Evolutionary conservation across 148 eudicot species (phyloP).

Genomic region (Euryodendron excelsum): DNA sequence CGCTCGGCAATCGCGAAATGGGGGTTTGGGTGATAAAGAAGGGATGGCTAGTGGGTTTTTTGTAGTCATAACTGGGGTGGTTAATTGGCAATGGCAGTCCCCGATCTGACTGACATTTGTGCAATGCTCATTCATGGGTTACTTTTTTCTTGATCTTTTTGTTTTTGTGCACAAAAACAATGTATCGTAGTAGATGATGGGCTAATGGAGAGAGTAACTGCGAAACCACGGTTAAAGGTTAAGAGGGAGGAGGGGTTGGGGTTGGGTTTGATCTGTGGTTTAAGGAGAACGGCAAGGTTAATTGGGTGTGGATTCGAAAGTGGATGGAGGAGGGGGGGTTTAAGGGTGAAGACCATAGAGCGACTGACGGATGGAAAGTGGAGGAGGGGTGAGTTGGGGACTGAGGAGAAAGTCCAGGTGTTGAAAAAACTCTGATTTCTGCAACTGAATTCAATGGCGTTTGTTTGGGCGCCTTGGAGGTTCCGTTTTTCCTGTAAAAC

Average conservation of each 20-base stretch:
- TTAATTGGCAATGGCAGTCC: background rate
- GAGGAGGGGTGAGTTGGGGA: slow-evolving; percentile 21
- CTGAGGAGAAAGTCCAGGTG: slow-evolving; percentile 30
- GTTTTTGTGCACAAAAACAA: background rate
- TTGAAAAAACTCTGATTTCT: slow-evolving; percentile 34
- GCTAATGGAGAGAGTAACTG: background rate
- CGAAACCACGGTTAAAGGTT: background rate
- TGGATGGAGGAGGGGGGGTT: background rate
- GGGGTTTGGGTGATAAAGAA: background rate
- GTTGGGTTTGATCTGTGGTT: background rate
- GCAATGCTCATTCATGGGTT: slow-evolving; percentile 24
- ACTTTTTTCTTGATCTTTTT: background rate
- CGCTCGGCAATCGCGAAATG: slow-evolving; percentile 20
- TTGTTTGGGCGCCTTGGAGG: slow-evolving; percentile 6
- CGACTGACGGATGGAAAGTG: background rate
- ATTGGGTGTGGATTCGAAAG: background rate
- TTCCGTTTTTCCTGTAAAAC: slow-evolving; percentile 5
- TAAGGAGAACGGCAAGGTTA: background rate
- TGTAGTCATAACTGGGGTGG: background rate
- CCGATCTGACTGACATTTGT: slow-evolving; percentile 29
- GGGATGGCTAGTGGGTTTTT: slow-evolving; percentile 2
- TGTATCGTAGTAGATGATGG: background rate
- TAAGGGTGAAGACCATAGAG: background rate
- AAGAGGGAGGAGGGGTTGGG: too few relatives aligned
- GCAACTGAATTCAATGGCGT: slow-evolving; percentile 32